Conservation (phyloP, 768 basidiomycete genomes). For the Leccinellum luteum region DNA sequence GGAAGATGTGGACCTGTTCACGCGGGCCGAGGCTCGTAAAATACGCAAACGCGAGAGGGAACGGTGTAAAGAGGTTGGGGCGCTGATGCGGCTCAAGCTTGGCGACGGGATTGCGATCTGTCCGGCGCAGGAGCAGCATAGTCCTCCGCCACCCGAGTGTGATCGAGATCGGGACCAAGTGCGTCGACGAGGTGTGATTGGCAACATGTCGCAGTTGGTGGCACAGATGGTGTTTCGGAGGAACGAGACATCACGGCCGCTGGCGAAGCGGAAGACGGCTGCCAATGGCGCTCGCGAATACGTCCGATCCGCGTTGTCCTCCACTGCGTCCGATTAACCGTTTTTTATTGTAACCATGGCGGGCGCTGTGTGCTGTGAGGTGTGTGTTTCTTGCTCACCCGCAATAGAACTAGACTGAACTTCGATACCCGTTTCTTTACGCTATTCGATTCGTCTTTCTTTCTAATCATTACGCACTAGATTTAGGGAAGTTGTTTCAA, state of each 20-base stretch:
- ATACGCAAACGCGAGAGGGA: slow-evolving; percentile 52
- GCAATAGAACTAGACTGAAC: slow-evolving; percentile 23
- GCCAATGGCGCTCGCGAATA: slow-evolving; percentile 20
- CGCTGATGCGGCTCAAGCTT: slow-evolving; percentile 56
- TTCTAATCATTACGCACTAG: slow-evolving; percentile 13
- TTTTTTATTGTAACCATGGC: slow-evolving; percentile 11
- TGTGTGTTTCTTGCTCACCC: slow-evolving; percentile 13
- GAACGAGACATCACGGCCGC: slow-evolving; percentile 36
- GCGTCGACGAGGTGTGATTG: slow-evolving; percentile 24
- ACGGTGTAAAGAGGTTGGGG: slow-evolving; percentile 51
- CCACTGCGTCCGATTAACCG: slow-evolving; percentile 13
- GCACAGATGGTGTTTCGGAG: slow-evolving; percentile 48
- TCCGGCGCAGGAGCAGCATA: slow-evolving; percentile 21
- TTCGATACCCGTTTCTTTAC: slow-evolving; percentile 9
- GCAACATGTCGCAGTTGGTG: slow-evolving; percentile 41
- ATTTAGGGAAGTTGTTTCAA: slow-evolving; percentile 8
- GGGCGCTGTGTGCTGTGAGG: slow-evolving; percentile 21
- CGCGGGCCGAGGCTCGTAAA: slow-evolving; percentile 43
- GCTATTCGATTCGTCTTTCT: slow-evolving; percentile 3
- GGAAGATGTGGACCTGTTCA: slow-evolving; percentile 37
- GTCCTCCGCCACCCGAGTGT: slow-evolving; percentile 13
- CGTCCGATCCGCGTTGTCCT: slow-evolving; percentile 30
- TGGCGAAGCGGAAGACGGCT: slow-evolving; percentile 35
- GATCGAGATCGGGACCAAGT: slow-evolving; percentile 16
- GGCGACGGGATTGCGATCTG: slow-evolving; percentile 25